A percentile compares a stretch with the other conserved stretches of the same genome.
Evolutionary conservation across 1,139 yeast genomes (phyloP).

Genomic region (Cylindricascospora bacillispora): DNA sequence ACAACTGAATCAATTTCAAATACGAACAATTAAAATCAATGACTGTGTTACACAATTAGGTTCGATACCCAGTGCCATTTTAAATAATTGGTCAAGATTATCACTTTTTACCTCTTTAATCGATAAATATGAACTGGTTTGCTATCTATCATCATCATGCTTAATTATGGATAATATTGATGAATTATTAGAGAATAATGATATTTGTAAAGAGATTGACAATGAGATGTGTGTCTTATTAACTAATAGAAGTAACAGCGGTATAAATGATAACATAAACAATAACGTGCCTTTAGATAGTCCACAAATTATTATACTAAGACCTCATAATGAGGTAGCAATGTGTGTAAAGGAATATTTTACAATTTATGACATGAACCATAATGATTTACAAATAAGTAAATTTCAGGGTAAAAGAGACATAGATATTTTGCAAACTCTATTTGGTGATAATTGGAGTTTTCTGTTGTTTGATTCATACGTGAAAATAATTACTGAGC

Average conservation of each 20-base stretch:
- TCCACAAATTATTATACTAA: constrained; percentile 16
- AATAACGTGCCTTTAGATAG: no score
- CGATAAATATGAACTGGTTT: constrained; percentile 16
- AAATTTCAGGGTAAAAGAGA: constrained; percentile 13
- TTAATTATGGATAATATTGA: constrained; percentile 20
- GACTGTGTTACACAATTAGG: constrained; percentile 3
- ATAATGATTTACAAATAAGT: constrained; percentile 10
- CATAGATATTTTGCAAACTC: constrained; percentile 14
- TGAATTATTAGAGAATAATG: constrained; percentile 17
- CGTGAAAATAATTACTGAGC: not conserved
- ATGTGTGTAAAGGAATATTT: constrained; percentile 25
- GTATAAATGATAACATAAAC: constrained; percentile 1
- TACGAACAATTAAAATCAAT: constrained; percentile 9
- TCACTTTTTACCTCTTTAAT: constrained; percentile 15
- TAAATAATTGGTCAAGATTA: constrained; percentile 11
- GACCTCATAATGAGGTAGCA: constrained; percentile 21
- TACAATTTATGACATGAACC: constrained; percentile 20
- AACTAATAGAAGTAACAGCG: constrained; percentile 6
- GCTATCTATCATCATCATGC: constrained; percentile 22
- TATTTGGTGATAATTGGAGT: constrained; percentile 25
- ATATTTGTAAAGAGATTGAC: constrained; percentile 17
- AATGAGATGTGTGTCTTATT: constrained; percentile 18
- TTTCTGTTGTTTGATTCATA: constrained; percentile 14
- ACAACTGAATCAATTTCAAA: constrained; percentile 5
- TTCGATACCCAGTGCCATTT: not conserved